Evolutionary conservation across 2,329 filamentous ascomycete species (phyloP), one percentile per base, ranked within the genome.

Genomic region (Fusarium sp.): DNA sequence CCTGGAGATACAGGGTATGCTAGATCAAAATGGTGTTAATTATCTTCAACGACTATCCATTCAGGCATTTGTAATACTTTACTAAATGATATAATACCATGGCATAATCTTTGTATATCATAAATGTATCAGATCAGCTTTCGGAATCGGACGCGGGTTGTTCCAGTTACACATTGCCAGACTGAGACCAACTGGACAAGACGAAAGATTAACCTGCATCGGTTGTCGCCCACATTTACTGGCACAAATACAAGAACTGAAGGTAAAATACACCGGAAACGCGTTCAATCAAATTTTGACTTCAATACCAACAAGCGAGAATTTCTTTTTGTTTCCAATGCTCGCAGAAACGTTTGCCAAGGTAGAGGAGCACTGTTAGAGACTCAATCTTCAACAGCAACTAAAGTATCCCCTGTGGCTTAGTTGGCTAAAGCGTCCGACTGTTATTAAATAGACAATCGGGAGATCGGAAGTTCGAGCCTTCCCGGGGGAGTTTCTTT

Each of bases 401-500:
- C 20, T 30, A 40, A 45, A 56, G 24, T 22, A 24, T 72, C 69
- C 69, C 69, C 66, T 72, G 69, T 71, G 69, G 69, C 69, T 71
- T 71, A 71, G 69, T 72, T 71, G 69, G 69, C 65, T 70, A 71
- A 71, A 71, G 69, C 69, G 69, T 71, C 69, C 69, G 69, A 71
- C 69, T 71, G 69, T 71, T 71, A 71, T 63, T 67, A 4, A 58
- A 47, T 59, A 72, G 70, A 71, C 70, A 72, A 75, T 75, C 73
- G 72, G 70, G 72, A 75, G 73, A 75, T 75, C 73, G 71, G 69
- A 73, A 75, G 73, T 75, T 75, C 73, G 73, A 75, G 65, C 73
- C 73, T 75, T 75, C 67, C 73, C 73, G 73, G 73, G 73, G 73
- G 73, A 75, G 67, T 63, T 63, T 29, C 40, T 70, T 62, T 61